Evolutionary conservation across 2,329 filamentous ascomycete species (phyloP), one percentile per base, ranked within the genome.

Genomic region (Clarireedia paspali): DNA sequence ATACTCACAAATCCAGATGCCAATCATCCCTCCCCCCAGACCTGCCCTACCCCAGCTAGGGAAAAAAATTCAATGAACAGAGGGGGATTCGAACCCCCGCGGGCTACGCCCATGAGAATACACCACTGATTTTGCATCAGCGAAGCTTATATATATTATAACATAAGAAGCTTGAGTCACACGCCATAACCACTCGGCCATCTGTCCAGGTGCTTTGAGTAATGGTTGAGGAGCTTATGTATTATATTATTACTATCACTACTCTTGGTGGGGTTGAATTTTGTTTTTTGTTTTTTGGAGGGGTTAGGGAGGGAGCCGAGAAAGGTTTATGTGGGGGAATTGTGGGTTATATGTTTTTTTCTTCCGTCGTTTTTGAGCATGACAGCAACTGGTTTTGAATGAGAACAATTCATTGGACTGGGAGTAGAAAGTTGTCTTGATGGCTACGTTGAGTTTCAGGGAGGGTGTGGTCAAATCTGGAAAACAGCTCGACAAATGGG

Each of bases 181-280:
- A 55, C 53, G 53, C 53, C 53, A 50, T 55, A 55, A 55, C 53
- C 53, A 45, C 53, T 55, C 53, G 53, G 53, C 53, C 53, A 55
- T 55, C 53, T 55, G 53, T 55, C 53, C 53, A 3, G 0, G 20
- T 5, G 1, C 20, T 26, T 3, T 26, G 40, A 45, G 15, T 14
- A 2, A 6, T 42, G 34, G 0, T 14, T 15, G 10, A n/a, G 12
- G 3, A 1, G 6, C 4, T 20, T 0, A 0, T 17, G 20, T 20
- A 20, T 1, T 3, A 1, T 2, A 1, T 17, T 15, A 15, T 0
- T 5, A 9, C 5, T 1, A 0, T n/a, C 10, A 10, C 3, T 0
- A 1, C 0, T n/a, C 1, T 3, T 3, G 1, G 45, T 54, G 52
- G 52, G 52, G 45, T 42, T 6, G 26, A 5, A 6, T 27, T 27